Percentiles rank a stretch among this genome's conserved stretches.
phyloP scores from a whole-genome alignment of 352 stramenopile genomes.

The Globisporangium barbulae region DNA sequence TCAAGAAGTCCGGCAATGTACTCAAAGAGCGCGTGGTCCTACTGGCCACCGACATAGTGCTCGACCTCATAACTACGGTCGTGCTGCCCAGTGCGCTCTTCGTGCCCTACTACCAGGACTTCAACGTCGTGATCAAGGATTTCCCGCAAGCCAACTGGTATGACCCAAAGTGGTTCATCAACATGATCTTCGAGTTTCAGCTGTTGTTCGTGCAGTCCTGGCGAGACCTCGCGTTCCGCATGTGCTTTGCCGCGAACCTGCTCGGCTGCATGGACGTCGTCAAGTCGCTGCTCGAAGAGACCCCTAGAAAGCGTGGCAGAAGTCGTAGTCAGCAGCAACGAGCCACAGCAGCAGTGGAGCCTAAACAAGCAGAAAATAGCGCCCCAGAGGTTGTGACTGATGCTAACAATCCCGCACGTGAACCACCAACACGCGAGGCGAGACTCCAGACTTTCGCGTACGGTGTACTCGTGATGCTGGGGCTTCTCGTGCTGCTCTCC shows the following conservation, averaged over 20 bases:
- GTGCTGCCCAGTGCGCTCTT: constrained; percentile 13
- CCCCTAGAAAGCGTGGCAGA: not conserved
- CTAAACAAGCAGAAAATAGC: too few relatives aligned
- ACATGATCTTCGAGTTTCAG: constrained; percentile 22
- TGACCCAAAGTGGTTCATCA: constrained; percentile 25
- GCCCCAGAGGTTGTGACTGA: not conserved
- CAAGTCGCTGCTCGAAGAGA: constrained; percentile 24
- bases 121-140: not conserved
- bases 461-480: constrained; percentile 18
- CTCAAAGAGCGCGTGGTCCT: constrained; percentile 15
- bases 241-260: constrained; percentile 36
- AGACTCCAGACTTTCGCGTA: not conserved
- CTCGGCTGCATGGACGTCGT: constrained; percentile 30
- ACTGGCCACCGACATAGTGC: constrained; percentile 10
- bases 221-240: constrained; percentile 24
- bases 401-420: not conserved
- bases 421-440: not conserved
- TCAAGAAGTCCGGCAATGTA: constrained; percentile 1
- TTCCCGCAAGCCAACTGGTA: constrained; percentile 21
- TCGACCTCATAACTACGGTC: constrained; percentile 21
- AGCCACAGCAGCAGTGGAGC: not conserved
- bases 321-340: not conserved
- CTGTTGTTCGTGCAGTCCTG: constrained; percentile 30
- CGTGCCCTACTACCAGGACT: constrained; percentile 15
- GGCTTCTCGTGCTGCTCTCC: constrained; percentile 11